Conservation (phyloP, 495 filamentous ascomycete genomes). For the Xylaria longipes region DNA sequence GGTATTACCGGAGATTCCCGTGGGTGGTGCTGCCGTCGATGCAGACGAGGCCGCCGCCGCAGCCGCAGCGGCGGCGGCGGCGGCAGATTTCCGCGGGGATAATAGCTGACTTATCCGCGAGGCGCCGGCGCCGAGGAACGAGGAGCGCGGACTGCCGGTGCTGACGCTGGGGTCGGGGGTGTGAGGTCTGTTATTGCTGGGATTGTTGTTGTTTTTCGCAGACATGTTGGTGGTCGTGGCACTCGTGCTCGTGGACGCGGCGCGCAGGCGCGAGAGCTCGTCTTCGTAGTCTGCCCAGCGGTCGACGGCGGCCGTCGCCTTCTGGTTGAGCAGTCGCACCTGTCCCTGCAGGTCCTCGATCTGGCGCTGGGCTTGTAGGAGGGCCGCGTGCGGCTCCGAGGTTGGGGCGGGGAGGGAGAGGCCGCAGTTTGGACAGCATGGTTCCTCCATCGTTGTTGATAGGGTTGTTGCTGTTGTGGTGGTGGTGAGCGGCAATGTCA, state of each 20-base stretch:
- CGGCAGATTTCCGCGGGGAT: conserved; percentile 61
- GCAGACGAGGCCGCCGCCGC: conserved; percentile 35
- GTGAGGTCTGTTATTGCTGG: conserved; percentile 31
- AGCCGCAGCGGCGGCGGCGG: conserved; percentile 34
- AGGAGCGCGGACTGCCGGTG: conserved; percentile 40
- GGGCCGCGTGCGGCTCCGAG: conserved; percentile 58
- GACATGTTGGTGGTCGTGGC: conserved; percentile 45
- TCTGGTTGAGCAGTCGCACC: conserved; percentile 73
- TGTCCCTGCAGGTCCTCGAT: conserved; percentile 86
- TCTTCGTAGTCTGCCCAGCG: conserved; percentile 96
- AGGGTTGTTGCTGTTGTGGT: conserved; percentile 29
- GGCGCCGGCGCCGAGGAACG: conserved; percentile 50
- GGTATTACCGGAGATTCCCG: conserved; percentile 11
- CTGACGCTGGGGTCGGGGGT: conserved; percentile 28
- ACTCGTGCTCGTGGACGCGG: conserved; percentile 38
- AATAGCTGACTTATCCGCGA: conserved; percentile 71
- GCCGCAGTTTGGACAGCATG: conserved; percentile 41
- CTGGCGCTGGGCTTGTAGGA: conserved; percentile 64
- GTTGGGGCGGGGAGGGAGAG: conserved; percentile 40
- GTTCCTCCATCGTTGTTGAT: conserved; percentile 27
- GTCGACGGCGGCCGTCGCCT: conserved; percentile 76
- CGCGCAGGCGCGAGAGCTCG: conserved; percentile 72
- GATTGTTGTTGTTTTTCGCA: conserved; percentile 34
- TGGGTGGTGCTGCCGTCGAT: not conserved
- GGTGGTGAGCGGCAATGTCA: conserved; percentile 31